Evolutionary conservation across 352 stramenopile genomes (phyloP).

Genomic region (Globisporangium parvum): DNA sequence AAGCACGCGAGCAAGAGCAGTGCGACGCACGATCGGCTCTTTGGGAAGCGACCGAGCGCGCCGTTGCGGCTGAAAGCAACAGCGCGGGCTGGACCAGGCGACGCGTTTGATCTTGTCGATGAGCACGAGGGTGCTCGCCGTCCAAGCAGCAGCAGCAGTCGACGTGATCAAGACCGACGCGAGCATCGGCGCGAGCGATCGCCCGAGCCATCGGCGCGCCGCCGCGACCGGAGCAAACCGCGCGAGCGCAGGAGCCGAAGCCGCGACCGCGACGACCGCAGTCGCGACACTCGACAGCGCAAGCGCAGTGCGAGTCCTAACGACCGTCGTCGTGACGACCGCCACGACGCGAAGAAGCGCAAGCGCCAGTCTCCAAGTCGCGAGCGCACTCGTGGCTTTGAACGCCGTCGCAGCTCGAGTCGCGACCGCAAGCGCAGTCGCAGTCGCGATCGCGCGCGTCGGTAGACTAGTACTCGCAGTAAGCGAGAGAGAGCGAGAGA

Average conservation of each 20-base stretch:
- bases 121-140: neutral
- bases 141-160: neutral
- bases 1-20: conserved; percentile 19
- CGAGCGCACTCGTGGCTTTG: neutral
- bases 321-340: neutral
- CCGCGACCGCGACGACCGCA: conserved; percentile 2
- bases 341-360: neutral
- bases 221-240: conserved; percentile 3
- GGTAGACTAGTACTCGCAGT: neutral
- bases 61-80: conserved; percentile 39
- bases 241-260: conserved; percentile 12
- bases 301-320: conserved; percentile 10
- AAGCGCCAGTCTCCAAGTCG: conserved; percentile 4
- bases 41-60: conserved; percentile 11
- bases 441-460: conserved; percentile 12
- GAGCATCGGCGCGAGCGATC: conserved; percentile 1
- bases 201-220: neutral
- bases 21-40: conserved; percentile 19
- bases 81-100: conserved; percentile 1
- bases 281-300: neutral
- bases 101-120: conserved; percentile 14
- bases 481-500: conserved; percentile 3
- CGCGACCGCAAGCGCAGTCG: conserved; percentile 15
- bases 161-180: conserved; percentile 2
- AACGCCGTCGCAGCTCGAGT: neutral